phyloP scores from a whole-genome alignment of 164 flowering plant species.

The Magnolia changhungtana region DNA sequence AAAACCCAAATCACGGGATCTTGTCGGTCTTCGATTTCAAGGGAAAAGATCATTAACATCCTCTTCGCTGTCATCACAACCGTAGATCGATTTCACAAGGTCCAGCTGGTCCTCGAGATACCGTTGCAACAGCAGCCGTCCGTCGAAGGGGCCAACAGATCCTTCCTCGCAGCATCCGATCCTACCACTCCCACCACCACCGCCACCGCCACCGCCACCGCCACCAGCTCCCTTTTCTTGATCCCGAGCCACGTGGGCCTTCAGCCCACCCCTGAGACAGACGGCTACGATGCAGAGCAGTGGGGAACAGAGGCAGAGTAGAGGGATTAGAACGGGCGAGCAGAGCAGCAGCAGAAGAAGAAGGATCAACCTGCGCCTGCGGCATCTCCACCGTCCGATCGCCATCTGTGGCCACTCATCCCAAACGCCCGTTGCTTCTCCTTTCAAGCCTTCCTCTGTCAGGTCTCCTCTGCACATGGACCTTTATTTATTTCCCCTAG shows the following conservation, averaged over 20 bases:
- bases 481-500: no score
- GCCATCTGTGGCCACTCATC: not conserved
- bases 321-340: constrained; percentile 1
- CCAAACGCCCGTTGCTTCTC: not conserved
- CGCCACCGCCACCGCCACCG: no score
- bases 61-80: not conserved
- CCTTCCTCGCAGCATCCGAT: not conserved
- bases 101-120: constrained; percentile 6
- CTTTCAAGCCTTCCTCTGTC: not conserved
- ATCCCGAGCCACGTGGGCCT: not conserved
- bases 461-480: no score
- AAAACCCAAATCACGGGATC: no score
- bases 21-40: not conserved
- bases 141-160: not conserved
- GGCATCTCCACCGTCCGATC: not conserved
- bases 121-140: constrained; percentile 3
- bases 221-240: not conserved
- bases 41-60: not conserved
- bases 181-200: no score
- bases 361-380: not conserved
- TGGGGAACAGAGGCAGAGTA: constrained; percentile 2
- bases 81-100: not conserved
- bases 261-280: not conserved
- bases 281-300: constrained; percentile 1
- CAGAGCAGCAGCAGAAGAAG: not conserved